A percentile compares a stretch with the other conserved stretches of the same genome.
Conservation (phyloP, 2,329 filamentous ascomycete species). For the Talaromyces amestolkiae region DNA sequence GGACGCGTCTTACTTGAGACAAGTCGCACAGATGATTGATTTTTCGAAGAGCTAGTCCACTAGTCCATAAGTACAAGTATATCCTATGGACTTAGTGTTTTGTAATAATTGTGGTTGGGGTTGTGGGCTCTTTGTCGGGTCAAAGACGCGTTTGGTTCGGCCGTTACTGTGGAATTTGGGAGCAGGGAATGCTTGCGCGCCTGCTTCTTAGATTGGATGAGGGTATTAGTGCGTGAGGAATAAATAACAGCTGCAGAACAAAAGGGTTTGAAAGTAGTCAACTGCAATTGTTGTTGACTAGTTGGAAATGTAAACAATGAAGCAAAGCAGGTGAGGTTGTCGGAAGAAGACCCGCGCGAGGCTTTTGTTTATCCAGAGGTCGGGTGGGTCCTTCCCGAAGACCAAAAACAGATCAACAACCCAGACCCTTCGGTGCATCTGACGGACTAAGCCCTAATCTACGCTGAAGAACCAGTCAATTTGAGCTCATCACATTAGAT, state of each 20-base stretch:
- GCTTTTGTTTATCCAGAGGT: conserved; percentile 16
- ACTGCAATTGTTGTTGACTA: neutral
- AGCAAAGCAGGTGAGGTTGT: neutral
- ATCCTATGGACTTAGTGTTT: neutral
- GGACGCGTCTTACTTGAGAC: conserved; percentile 13
- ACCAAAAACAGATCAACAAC: neutral
- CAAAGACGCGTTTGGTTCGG: neutral
- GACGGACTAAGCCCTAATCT: neutral
- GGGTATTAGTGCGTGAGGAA: neutral
- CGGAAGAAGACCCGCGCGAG: conserved; percentile 1
- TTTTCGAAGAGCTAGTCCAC: neutral
- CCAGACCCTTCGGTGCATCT: neutral
- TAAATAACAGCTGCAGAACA: neutral
- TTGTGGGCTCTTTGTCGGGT: neutral
- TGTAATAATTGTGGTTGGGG: neutral
- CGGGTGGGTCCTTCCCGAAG: conserved; percentile 13
- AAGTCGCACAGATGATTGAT: neutral
- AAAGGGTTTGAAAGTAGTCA: too few relatives aligned
- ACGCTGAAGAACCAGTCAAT: neutral
- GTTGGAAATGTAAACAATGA: conserved; percentile 1
- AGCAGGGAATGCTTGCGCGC: neutral
- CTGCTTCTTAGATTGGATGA: neutral
- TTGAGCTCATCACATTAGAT: neutral
- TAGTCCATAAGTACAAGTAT: neutral
- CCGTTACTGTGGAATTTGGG: neutral